A percentile compares a stretch with the other conserved stretches of the same genome.
Conservation (phyloP, 495 filamentous ascomycete genomes). For the Aspergillus sclerotioniger region DNA sequence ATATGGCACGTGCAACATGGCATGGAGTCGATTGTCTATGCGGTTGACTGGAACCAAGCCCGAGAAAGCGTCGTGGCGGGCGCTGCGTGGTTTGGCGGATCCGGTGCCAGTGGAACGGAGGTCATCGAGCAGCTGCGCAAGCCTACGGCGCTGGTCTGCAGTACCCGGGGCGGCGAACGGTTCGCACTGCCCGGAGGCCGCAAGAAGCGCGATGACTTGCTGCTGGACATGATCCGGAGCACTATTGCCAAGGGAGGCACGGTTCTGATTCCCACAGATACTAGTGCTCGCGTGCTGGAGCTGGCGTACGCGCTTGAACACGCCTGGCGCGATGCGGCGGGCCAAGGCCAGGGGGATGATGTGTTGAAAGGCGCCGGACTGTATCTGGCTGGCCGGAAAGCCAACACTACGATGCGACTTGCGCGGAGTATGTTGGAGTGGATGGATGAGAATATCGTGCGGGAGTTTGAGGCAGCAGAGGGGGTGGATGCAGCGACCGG, state of each 20-base stretch:
- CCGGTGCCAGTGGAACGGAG: conserved; percentile 77
- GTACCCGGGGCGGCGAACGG: conserved; percentile 75
- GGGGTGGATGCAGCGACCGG: conserved; percentile 45
- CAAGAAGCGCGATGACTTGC: conserved; percentile 77
- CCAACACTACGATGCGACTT: conserved; percentile 78
- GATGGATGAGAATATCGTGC: conserved; percentile 94
- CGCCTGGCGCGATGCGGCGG: conserved; percentile 73
- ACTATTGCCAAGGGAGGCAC: conserved; percentile 79
- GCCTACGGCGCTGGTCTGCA: conserved; percentile 90
- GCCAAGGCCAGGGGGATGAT: conserved; percentile 40
- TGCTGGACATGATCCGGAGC: conserved; percentile 76
- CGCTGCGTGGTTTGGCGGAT: conserved; percentile 86
- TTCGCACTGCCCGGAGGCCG: conserved; percentile 66
- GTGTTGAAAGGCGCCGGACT: conserved; percentile 67
- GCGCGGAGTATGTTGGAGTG: conserved; percentile 96
- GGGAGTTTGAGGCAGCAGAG: conserved; percentile 82
- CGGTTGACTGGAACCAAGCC: conserved; percentile 95
- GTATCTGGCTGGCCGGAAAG: conserved; percentile 79
- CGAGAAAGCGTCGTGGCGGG: conserved; percentile 90
- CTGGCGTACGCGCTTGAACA: conserved; percentile 89
- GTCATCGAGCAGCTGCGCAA: conserved; percentile 91
- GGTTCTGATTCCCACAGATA: conserved; percentile 94
- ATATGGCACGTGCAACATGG: conserved; percentile 99
- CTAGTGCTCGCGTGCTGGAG: conserved; percentile 90
- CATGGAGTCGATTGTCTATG: conserved; percentile 94